Percentiles rank a stretch among this genome's conserved stretches.
Evolutionary conservation across 768 basidiomycete species (phyloP).

Genomic region (Scleroderma citrinum): DNA sequence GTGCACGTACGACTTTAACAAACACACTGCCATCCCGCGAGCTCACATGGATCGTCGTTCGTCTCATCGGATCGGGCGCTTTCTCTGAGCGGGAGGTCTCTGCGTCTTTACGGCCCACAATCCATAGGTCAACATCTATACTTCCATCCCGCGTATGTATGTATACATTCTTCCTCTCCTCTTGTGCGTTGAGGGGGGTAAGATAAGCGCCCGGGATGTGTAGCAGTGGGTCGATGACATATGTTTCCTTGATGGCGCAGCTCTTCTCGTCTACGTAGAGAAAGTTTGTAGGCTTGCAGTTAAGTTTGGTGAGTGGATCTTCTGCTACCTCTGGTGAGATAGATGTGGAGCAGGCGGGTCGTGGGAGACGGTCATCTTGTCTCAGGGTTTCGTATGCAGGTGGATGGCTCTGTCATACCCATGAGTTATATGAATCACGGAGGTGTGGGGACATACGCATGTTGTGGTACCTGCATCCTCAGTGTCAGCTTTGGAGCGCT

Average conservation of each 20-base stretch:
- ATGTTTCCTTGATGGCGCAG: slow-evolving; percentile 7
- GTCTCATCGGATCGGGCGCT: too few species aligned
- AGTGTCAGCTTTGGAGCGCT: neutral
- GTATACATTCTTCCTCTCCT: slow-evolving; percentile 32
- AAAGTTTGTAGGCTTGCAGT: slow-evolving; percentile 8
- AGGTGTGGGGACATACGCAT: too few species aligned
- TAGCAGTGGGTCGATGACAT: slow-evolving; percentile 13
- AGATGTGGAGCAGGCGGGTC: neutral
- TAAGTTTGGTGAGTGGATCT: neutral
- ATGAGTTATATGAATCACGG: too few species aligned
- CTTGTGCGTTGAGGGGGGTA: slow-evolving; percentile 5
- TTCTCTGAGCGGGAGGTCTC: too few species aligned
- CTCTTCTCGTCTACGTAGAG: slow-evolving; percentile 4
- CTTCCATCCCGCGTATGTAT: slow-evolving; percentile 29
- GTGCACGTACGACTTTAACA: slow-evolving; percentile 8
- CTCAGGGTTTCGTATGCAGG: slow-evolving; percentile 3
- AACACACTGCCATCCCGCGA: neutral
- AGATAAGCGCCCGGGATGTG: slow-evolving; percentile 9
- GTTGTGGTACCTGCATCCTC: too few species aligned
- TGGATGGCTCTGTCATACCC: neutral
- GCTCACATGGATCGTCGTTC: slow-evolving; percentile 1
- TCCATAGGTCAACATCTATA: slow-evolving; percentile 36
- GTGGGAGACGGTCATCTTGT: neutral
- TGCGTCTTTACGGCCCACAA: slow-evolving; percentile 16
- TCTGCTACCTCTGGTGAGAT: neutral